phyloP scores from a whole-genome alignment of 208 protist genomes.

The Acanthamoeba culbertsoni region DNA sequence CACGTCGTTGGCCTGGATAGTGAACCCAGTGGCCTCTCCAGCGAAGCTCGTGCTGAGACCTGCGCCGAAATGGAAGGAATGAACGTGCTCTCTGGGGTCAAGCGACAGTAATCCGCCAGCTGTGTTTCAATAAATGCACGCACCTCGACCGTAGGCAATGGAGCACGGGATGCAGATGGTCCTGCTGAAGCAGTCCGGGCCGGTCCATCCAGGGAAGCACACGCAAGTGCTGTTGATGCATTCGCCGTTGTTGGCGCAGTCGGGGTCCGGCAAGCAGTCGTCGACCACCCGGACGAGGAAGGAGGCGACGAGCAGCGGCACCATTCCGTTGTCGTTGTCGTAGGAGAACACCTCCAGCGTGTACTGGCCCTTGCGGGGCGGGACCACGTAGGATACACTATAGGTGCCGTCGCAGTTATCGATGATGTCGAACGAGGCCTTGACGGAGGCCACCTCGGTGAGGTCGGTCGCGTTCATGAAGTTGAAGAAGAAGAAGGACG shows the following conservation, averaged over 20 bases:
- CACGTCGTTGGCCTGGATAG: background rate
- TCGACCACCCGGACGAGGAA: background rate
- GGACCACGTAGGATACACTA: background rate
- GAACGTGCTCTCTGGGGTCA: too few species aligned
- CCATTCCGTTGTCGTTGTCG: background rate
- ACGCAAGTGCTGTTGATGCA: constrained; percentile 36
- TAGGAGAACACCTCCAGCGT: background rate
- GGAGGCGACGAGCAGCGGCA: background rate
- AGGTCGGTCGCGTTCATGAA: background rate
- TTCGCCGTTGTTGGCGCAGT: background rate
- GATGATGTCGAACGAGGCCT: background rate
- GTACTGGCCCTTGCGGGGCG: background rate
- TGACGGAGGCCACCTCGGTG: background rate
- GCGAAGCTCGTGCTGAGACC: background rate
- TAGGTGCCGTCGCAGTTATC: constrained; percentile 52
- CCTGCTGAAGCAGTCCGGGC: background rate
- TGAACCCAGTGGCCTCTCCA: background rate
- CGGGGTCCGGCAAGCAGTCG: constrained; percentile 1
- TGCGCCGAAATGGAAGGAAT: too few species aligned
- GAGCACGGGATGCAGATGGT: constrained; percentile 32
- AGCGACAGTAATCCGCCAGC: too few species aligned
- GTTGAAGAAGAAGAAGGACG: background rate
- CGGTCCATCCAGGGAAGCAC: background rate
- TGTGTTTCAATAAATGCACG: too few species aligned
- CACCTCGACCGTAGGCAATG: constrained; percentile 5